These are phyloP conservation scores for Phytophthora litchii DNA, from an alignment of 352 stramenopile genomes.

Conservation along the genomic window DNA sequence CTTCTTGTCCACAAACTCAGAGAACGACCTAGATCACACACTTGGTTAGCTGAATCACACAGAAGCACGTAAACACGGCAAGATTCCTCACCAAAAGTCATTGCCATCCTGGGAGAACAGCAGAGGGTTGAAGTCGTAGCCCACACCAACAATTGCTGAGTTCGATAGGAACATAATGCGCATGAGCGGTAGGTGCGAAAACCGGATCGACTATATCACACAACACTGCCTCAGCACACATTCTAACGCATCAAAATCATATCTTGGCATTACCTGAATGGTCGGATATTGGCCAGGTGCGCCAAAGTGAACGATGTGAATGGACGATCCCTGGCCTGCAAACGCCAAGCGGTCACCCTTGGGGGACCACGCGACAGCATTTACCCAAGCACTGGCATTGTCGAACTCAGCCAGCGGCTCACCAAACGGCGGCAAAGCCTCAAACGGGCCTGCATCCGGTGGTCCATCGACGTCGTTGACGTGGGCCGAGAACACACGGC, in stretches of 20 bases:
- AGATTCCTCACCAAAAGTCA: constrained; percentile 68
- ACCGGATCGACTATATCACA: constrained; percentile 80
- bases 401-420: constrained; percentile 87
- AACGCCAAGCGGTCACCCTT: constrained; percentile 90
- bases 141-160: constrained; percentile 84
- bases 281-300: constrained; percentile 69
- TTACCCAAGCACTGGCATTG: constrained; percentile 91
- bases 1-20: constrained; percentile 84
- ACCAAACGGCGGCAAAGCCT: constrained; percentile 76
- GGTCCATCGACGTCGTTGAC: constrained; percentile 81
- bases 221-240: constrained; percentile 1
- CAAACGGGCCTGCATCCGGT: constrained; percentile 76
- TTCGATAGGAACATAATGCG: constrained; percentile 91
- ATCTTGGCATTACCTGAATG: constrained; percentile 50
- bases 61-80: constrained; percentile 8
- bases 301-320: constrained; percentile 91
- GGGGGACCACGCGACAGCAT: constrained; percentile 92
- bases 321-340: constrained; percentile 89
- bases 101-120: constrained; percentile 84
- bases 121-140: constrained; percentile 93
- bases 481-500: constrained; percentile 92
- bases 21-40: constrained; percentile 56
- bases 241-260: neutral
- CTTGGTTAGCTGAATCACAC: neutral
- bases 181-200: constrained; percentile 84